These are phyloP conservation scores for Cyberlindnera saturnus DNA, from an alignment of 805 yeast genomes.

Conservation along the genomic window DNA sequence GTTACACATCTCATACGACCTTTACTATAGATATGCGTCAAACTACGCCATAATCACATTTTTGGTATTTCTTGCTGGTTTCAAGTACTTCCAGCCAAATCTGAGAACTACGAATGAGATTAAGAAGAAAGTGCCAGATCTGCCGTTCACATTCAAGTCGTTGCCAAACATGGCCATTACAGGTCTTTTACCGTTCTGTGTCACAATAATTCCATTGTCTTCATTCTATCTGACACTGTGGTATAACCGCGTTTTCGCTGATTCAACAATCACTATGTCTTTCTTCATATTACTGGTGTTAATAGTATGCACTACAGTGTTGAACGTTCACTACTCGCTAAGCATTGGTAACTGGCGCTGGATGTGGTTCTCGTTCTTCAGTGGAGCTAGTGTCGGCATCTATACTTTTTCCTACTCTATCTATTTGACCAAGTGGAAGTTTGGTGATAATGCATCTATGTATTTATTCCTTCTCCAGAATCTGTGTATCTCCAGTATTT, in stretches of 20 bases:
- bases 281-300: slow-evolving; percentile 14
- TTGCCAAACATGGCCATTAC: slow-evolving; percentile 23
- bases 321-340: slow-evolving; percentile 21
- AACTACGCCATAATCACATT: slow-evolving; percentile 11
- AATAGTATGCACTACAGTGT: slow-evolving; percentile 12
- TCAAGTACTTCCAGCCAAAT: slow-evolving; percentile 8
- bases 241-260: slow-evolving; percentile 22
- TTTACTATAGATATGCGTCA: slow-evolving; percentile 1
- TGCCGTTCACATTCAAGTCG: slow-evolving; percentile 22
- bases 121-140: slow-evolving; percentile 17
- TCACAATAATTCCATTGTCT: slow-evolving; percentile 22
- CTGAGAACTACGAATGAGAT: slow-evolving; percentile 14
- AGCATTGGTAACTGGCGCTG: slow-evolving; percentile 27
- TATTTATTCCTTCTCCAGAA: slow-evolving; percentile 21
- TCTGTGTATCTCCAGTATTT: slow-evolving; percentile 17
- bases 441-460: slow-evolving; percentile 23
- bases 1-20: slow-evolving; percentile 8
- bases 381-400: slow-evolving; percentile 23
- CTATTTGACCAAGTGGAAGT: slow-evolving; percentile 21
- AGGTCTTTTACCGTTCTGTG: slow-evolving; percentile 26
- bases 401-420: slow-evolving; percentile 22
- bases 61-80: slow-evolving; percentile 9
- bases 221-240: slow-evolving; percentile 21
- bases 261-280: slow-evolving; percentile 13
- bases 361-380: slow-evolving; percentile 24